Evolutionary conservation across 768 basidiomycete genomes (phyloP), one percentile per base, ranked within the genome.

Genomic region (Lenzites betulinus): DNA sequence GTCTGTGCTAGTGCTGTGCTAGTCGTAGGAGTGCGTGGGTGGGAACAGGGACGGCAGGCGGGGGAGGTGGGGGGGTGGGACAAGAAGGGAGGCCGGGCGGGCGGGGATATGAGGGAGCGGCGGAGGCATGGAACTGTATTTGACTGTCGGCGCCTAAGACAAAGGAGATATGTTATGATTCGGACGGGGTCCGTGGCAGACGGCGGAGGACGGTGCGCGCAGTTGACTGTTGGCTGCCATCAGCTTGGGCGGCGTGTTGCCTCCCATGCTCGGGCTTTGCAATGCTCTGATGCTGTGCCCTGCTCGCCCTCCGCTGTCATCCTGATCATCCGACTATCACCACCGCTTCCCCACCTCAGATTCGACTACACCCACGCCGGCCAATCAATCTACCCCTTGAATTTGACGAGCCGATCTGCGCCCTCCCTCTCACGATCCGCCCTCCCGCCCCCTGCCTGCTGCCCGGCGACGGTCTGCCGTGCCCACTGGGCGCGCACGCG

Each of bases 141-240:
- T 60, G 58, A 64, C 62, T 63, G 54, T 7, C 38, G 54, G 58
- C 62, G 62, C 23, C 62, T 48, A 49, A 58, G 52, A 54, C 62
- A 59, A 55, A 53, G 62, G 57, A 63, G 58, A 54, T 58, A 50
- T 50, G 52, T 59, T 42, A 7, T 13, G 11, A 18, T 55, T 42
- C 20, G 42, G 46, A 50, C 51, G 30, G 30, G 6, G 30, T 33
- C 30, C 30, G 52, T 53, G 55, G 41, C 57, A 44, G 49, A 50
- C 46, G 53, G 39, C 25, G 25, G 25, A 25, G 13, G 20, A 47
- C 20, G 52, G 41, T 12, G 26, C 36, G 55, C 51, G 51, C 46
- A 41, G 46, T 28, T 23, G 28, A 18, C 15, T 20, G 26, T 51
- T 33, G 56, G 55, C 52, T 63, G 61, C 55, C 61, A 63, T 63